Conservation (phyloP, 2,329 filamentous ascomycete species). For the Pseudogymnoascus sp. region DNA sequence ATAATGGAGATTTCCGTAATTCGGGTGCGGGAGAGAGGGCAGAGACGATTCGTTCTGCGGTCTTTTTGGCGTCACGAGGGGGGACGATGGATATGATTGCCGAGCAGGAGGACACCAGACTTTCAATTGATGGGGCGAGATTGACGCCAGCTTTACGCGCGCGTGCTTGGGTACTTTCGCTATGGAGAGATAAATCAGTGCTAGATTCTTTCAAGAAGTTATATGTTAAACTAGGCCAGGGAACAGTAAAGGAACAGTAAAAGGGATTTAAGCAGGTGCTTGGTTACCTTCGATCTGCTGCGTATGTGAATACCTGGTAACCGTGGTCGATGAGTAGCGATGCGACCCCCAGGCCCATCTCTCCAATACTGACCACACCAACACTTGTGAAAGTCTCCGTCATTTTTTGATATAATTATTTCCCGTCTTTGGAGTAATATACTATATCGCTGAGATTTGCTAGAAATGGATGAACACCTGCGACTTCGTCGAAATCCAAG, state of each 20-base stretch:
- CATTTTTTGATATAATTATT: not conserved
- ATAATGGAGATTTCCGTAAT: slow-evolving; percentile 34
- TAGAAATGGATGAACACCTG: not conserved
- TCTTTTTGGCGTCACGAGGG: slow-evolving; percentile 51
- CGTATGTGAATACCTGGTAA: slow-evolving; percentile 50
- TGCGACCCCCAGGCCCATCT: slow-evolving; percentile 56
- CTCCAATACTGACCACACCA: slow-evolving; percentile 53
- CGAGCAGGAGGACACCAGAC: not conserved
- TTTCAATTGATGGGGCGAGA: not conserved
- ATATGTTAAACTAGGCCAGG: not conserved
- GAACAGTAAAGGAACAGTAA: not conserved
- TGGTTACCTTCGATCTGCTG: slow-evolving; percentile 42
- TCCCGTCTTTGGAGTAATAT: not conserved
- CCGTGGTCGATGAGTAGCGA: slow-evolving; percentile 45
- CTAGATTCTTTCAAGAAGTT: not conserved
- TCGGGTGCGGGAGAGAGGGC: slow-evolving; percentile 33
- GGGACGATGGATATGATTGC: slow-evolving; percentile 58
- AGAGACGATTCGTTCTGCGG: slow-evolving; percentile 48
- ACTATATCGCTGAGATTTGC: not conserved
- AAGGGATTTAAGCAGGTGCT: not conserved
- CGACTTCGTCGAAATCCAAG: not conserved
- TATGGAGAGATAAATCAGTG: slow-evolving; percentile 10
- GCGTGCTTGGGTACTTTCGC: not conserved
- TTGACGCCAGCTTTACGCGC: not conserved
- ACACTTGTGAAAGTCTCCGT: slow-evolving; percentile 26